Evolutionary conservation across 169 alveolate genomes (phyloP), one percentile per base, ranked within the genome.

Genomic region (Perkinsus olseni): DNA sequence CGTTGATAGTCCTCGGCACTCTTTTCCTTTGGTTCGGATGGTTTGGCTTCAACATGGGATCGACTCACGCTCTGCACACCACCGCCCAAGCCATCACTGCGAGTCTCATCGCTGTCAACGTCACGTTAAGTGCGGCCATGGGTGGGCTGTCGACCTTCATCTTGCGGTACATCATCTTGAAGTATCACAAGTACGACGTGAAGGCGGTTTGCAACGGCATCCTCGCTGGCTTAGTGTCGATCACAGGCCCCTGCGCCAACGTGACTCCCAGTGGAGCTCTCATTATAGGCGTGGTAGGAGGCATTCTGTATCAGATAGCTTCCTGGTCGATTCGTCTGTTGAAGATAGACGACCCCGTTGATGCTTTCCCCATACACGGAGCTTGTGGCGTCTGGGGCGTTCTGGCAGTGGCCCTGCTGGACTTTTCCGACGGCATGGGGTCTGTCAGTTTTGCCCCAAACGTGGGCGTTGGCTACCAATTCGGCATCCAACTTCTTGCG

Each of bases 351-450:
- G 95, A 93, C 74, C 95, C 95, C 0, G 95, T 93, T 34, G 95
- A 74, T 36, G 95, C 95, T 24, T 50, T 74, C 74, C 95, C 95
- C 21, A 93, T 93, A 38, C 95, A 93, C 95, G 95, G 95, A 74
- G 50, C 51, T 51, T 91, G 95, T 20, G 95, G 95, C 38, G 39
- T 91, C 13, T 93, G 95, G 95, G 95, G 95, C 1, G 92, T 74
- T n/a, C 4, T 93, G 74, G 95, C 95, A 13, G 74, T 74, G 31
- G 92, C 92, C 13, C 62, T 93, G 38, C 90, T 93, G 37, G 95
- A 93, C 17, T 62, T 62, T 24, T 62, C 82, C 74, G 45, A 91
- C 82, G 93, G 93, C 91, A 74, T 40, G 91, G 93, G 74, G n/a
- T 3, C 38, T 17, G 39, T 36, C 45, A 38, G 91, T 74, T 74